These are phyloP conservation scores for Hemileccinum impolitum DNA, from an alignment of 768 basidiomycete genomes.

Conservation along the genomic window DNA sequence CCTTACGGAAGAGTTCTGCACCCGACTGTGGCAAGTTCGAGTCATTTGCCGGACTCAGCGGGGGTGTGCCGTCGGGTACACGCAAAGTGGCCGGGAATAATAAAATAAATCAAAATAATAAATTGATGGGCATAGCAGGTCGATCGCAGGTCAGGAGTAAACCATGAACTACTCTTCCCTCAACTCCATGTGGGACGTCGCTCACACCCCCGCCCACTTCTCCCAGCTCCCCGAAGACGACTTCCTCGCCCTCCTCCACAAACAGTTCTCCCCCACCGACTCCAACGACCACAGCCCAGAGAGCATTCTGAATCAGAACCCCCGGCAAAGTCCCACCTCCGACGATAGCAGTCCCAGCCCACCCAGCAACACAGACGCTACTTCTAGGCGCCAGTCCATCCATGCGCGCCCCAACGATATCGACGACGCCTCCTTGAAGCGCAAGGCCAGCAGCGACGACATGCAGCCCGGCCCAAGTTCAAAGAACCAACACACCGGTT, in stretches of 20 bases:
- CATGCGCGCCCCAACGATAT: conserved; percentile 32
- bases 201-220: conserved; percentile 51
- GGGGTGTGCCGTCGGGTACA: conserved; percentile 9
- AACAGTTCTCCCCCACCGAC: conserved; percentile 55
- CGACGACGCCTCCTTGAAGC: conserved; percentile 57
- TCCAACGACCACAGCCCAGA: conserved; percentile 47
- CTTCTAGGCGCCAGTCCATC: conserved; percentile 20
- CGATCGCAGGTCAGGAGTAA: conserved; percentile 9
- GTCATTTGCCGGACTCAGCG: background rate
- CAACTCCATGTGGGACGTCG: conserved; percentile 65
- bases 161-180: conserved; percentile 38
- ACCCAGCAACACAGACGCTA: conserved; percentile 40
- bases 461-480: conserved; percentile 61
- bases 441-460: conserved; percentile 71
- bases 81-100: conserved; percentile 10
- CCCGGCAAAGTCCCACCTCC: conserved; percentile 50
- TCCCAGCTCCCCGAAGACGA: conserved; percentile 70
- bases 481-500: conserved; percentile 65
- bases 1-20: background rate
- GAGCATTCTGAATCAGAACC: conserved; percentile 40
- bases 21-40: background rate
- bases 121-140: background rate
- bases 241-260: conserved; percentile 73
- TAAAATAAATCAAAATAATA: conserved; percentile 11
- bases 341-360: conserved; percentile 83